Conservation (phyloP, 139 green algal species). For the Volvox africanus region DNA sequence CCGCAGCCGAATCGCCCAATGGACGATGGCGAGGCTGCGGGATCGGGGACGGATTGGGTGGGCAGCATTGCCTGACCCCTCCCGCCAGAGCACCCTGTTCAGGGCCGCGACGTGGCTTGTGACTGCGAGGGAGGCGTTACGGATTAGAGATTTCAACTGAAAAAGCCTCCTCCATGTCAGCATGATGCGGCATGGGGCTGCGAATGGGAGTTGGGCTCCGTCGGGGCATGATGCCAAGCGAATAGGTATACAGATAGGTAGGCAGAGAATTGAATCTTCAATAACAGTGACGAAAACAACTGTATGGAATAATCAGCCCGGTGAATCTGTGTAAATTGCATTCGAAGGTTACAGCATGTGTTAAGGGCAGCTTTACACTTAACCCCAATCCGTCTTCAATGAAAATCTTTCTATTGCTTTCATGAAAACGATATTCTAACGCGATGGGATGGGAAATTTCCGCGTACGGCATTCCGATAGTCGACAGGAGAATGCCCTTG, state of each 20-base stretch:
- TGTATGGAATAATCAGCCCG: neutral
- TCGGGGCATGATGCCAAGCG: neutral
- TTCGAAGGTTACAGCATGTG: conserved; percentile 23
- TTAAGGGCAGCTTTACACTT: neutral
- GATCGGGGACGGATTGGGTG: neutral
- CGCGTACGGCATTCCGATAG: no score
- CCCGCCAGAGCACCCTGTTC: no score
- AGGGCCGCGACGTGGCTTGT: no score
- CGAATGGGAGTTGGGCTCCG: neutral
- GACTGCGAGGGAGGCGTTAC: no score
- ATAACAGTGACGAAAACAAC: neutral
- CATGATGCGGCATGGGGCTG: neutral
- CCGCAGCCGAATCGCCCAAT: neutral
- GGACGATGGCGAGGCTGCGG: neutral
- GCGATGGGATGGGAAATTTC: no score
- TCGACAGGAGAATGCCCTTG: no score
- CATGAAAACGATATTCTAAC: no score
- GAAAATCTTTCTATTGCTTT: no score
- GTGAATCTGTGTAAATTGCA: neutral
- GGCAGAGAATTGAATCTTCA: neutral
- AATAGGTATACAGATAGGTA: neutral
- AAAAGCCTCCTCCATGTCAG: neutral
- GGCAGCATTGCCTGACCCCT: no score
- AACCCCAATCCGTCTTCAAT: no score
- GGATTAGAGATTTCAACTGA: no score